Percentiles rank a stretch among this genome's conserved stretches.
Evolutionary conservation across 345 rosid genomes (phyloP).

Genomic region (Aquilaria sinensis): DNA sequence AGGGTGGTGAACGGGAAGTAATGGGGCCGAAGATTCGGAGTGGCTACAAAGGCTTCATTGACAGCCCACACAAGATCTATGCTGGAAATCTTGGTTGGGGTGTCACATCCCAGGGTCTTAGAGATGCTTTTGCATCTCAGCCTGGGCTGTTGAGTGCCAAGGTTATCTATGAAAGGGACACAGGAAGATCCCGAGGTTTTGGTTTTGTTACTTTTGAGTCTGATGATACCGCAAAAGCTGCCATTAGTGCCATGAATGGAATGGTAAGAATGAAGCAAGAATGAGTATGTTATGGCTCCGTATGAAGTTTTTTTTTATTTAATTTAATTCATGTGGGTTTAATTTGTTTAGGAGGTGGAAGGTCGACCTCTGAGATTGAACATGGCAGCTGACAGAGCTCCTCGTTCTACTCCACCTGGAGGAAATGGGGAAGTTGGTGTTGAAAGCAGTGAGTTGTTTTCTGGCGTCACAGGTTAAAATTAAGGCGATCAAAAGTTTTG

Average conservation of each 20-base stretch:
- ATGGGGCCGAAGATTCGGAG: slow-evolving; percentile 51
- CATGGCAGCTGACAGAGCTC: slow-evolving; percentile 51
- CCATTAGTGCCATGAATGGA: slow-evolving; percentile 66
- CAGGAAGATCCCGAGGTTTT: slow-evolving; percentile 82
- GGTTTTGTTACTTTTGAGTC: slow-evolving; percentile 80
- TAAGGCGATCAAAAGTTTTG: slow-evolving; percentile 3
- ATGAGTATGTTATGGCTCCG: background rate
- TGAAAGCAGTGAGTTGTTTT: slow-evolving; percentile 45
- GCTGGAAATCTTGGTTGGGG: slow-evolving; percentile 92
- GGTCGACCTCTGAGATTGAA: slow-evolving; percentile 80
- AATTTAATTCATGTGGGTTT: background rate
- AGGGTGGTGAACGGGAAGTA: slow-evolving; percentile 85
- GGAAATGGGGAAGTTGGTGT: slow-evolving; percentile 20
- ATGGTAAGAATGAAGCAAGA: slow-evolving; percentile 41
- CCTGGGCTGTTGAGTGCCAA: slow-evolving; percentile 81
- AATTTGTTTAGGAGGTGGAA: slow-evolving; percentile 67
- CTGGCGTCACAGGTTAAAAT: slow-evolving; percentile 38
- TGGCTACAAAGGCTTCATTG: slow-evolving; percentile 47
- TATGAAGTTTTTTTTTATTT: slow-evolving; percentile 4
- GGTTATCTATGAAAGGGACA: slow-evolving; percentile 61
- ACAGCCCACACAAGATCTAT: slow-evolving; percentile 82
- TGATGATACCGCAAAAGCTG: slow-evolving; percentile 50
- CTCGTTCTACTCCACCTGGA: slow-evolving; percentile 15
- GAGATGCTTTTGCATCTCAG: slow-evolving; percentile 61
- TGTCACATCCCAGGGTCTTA: slow-evolving; percentile 64